These are phyloP conservation scores for Xylariales sp. DNA, from an alignment of 2,329 filamentous ascomycete species.

Conservation along the genomic window DNA sequence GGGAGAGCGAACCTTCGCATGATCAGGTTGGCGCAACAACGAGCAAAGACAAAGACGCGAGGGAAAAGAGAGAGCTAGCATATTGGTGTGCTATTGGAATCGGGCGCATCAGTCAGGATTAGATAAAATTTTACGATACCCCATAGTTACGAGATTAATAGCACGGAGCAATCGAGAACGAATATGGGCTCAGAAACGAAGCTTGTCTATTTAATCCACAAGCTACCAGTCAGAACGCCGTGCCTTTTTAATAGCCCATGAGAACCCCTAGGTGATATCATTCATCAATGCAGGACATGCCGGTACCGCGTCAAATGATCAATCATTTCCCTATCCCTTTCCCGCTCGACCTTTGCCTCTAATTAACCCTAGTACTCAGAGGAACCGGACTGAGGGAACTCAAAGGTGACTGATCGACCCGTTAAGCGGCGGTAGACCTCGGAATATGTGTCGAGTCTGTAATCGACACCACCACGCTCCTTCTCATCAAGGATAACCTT, in stretches of 20 bases:
- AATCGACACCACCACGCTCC: constrained; percentile 99
- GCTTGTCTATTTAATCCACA: constrained; percentile 55
- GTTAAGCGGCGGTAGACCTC: constrained; percentile 99
- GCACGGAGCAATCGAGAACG: constrained; percentile 26
- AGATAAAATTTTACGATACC: constrained; percentile 56
- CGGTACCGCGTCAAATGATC: constrained; percentile 42
- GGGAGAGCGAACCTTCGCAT: constrained; percentile 76
- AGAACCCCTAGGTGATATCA: constrained; percentile 47
- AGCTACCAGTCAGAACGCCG: constrained; percentile 63
- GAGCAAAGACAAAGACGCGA: constrained; percentile 68
- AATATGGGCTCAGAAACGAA: constrained; percentile 47
- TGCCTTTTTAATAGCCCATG: constrained; percentile 55
- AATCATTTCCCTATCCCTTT: constrained; percentile 23
- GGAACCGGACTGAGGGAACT: constrained; percentile 90
- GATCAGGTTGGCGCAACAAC: constrained; percentile 70
- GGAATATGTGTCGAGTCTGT: constrained; percentile 99
- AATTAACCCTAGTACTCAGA: constrained; percentile 80
- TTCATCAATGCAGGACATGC: constrained; percentile 45
- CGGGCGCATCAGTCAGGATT: constrained; percentile 75
- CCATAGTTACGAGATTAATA: constrained; percentile 36
- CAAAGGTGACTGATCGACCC: constrained; percentile 95
- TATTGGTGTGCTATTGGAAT: constrained; percentile 96
- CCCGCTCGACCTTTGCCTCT: constrained; percentile 28
- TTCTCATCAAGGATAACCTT: constrained; percentile 99
- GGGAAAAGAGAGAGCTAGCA: constrained; percentile 86